Evolutionary conservation across 2,329 filamentous ascomycete species (phyloP), one percentile per base, ranked within the genome.

Genomic region (Leptosphaerulina australis): DNA sequence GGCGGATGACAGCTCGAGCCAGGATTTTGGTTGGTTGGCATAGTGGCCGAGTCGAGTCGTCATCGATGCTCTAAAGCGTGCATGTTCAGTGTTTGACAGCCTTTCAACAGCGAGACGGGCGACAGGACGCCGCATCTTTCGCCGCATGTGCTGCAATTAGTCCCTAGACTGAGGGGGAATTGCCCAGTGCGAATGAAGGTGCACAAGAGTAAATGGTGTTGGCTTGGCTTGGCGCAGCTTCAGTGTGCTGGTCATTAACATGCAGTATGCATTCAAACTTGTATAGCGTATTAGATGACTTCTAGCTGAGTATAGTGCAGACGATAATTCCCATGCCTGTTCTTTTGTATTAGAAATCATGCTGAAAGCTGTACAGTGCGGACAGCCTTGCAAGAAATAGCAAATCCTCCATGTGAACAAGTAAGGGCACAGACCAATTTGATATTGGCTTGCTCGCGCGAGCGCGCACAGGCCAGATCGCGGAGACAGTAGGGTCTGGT

Each of bases 61-160:
- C 48, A 51, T 51, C 48, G 48, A 51, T 51, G 48, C 48, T 46
- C 26, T 11, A 45, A 51, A 45, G 48, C 48, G 41, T 51, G 41
- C 41, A 46, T 41, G 36, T 37, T 51, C 48, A 38, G 30, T 46
- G 31, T 29, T 33, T 46, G 48, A 46, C 37, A 51, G 48, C 41
- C 48, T 45, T 51, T 43, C 36, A 28, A 24, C 25, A 33, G 48
- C 37, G 34, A 46, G 28, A 33, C 48, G 41, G 43, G 48, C 41
- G 4, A 46, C 20, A 46, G 36, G 21, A 21, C 48, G 48, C 36
- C 41, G 48, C 31, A 37, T 51, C 25, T 51, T 37, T 51, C 36
- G 41, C 31, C 41, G 36, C 41, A 51, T 46, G 41, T 51, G 41
- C 48, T 51, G 48, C 37, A 51, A 43, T 41, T 14, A 51, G 41